These are phyloP conservation scores for Penicillium manginii DNA, from an alignment of 495 filamentous ascomycete species.

Conservation along the genomic window DNA sequence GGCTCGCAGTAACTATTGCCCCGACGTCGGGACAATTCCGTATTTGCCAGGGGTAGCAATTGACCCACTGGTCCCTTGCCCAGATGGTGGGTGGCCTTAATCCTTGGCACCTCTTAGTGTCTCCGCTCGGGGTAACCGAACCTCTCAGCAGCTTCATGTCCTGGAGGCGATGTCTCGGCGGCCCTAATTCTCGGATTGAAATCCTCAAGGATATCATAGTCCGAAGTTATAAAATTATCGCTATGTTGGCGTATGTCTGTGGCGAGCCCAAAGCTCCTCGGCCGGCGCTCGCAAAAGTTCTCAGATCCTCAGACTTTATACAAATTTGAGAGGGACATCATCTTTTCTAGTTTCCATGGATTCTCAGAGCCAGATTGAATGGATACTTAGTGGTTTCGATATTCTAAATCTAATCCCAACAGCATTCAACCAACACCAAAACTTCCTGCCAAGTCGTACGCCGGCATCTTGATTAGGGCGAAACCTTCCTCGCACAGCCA, in stretches of 20 bases:
- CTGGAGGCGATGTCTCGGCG: background rate
- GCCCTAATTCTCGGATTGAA: background rate
- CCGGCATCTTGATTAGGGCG: background rate
- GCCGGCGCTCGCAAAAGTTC: too few species aligned
- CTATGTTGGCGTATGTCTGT: background rate
- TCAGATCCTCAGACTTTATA: too few species aligned
- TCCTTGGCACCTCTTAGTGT: background rate
- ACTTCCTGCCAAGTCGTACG: background rate
- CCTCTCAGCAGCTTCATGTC: background rate
- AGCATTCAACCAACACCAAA: background rate
- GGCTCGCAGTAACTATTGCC: too few species aligned
- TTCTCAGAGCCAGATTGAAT: too few species aligned
- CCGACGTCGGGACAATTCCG: too few species aligned
- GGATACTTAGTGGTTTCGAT: too few species aligned
- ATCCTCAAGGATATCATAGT: too few species aligned
- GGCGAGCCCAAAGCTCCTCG: background rate
- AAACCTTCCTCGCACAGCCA: background rate
- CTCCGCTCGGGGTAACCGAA: background rate
- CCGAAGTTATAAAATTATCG: too few species aligned
- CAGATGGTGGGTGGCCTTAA: slow-evolving; percentile 2
- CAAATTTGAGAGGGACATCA: too few species aligned
- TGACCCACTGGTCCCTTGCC: background rate
- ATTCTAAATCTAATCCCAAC: too few species aligned
- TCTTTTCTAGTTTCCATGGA: too few species aligned
- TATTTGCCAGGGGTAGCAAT: background rate